Evolutionary conservation across 306 rosid genomes (phyloP), one percentile per base, ranked within the genome.

Genomic region (Corylus heterophylla): DNA sequence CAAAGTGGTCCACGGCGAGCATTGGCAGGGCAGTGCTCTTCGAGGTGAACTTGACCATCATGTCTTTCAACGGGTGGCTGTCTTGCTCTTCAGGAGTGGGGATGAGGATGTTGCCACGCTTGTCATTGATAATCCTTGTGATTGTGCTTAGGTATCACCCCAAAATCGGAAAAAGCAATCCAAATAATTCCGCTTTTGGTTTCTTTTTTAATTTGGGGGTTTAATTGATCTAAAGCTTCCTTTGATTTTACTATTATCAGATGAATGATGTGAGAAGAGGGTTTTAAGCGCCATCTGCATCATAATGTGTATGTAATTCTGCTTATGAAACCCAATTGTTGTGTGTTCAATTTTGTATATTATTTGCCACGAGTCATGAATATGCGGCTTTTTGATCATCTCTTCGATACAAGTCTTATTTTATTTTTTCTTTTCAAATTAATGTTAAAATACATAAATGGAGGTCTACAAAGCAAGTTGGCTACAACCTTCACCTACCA

Each of bases 51-150:
- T 22, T 22, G 25, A 22, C 25, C 25, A 22, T 22, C 25, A 22
- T 22, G 25, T 22, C 25, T 22, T 22, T 22, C 25, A 22, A 22
- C 25, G 25, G 25, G 87, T 48, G 99, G 99, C n/a, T 90, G 89
- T 35, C 74, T 80, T 88, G 73, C 52, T 78, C 16, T 95, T 91
- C 75, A 86, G 97, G 64, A 87, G 78, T 12, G 97, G 86, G 6
- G 94, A 88, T 1, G 94, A 80, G 37, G 93, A 87, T 45, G 50
- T 39, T 29, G 78, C 67, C 44, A 69, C 85, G 12, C 10, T 83
- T 67, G 80, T 69, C 3, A 93, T 78, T 73, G 97, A 91, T 12
- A 90, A 85, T 74, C 88, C 98, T 3, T 95, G 98, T 59, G 98
- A 97, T 0, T 95, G 97, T 87, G 89, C 98, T 79, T 94, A 80